Base-by-base conservation (phyloP, 345 rosid species). In the Theobroma cacao region DNA sequence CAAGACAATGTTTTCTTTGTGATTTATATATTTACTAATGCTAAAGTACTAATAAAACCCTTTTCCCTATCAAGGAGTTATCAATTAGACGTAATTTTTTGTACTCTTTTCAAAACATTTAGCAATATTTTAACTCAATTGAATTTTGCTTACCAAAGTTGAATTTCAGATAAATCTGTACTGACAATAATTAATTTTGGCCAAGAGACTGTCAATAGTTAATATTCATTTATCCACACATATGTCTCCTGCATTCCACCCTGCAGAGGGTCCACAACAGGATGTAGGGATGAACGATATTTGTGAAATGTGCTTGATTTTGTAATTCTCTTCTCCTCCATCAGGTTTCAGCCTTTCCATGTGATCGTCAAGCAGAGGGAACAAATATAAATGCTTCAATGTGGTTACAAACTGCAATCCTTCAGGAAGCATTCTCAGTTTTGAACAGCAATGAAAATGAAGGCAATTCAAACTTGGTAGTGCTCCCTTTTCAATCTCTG, bases 401-500 rank as follows among this genome's bases (percentile, higher is more conserved):
- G 85, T 81, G 36, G 85, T 79, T 61, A 87, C 72, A 43, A 79
- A 80, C 78, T 87, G 87, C 78, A 87, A 68, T 34, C 85, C 88
- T 70, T 87, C 90, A 13, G 86, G 85, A 52, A 83, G 86, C 84
- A 79, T 83, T 78, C 78, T 79, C 58, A 80, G 77, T 15, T 48
- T 7, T 61, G 20, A 64, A 75, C 88, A 87, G 73, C 76, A 77
- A 47, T 80, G 90, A 33, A 83, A 28, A 55, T 71, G 81, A 75
- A 87, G 86, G 43, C 63, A 75, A 26, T 72, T 67, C 74, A 87
- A 77, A 67, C 82, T 79, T 28, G 85, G 86, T 28, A 83, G 72
- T 40, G 85, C 88, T 83, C 84, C 88, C 31, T 85, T 82, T 80
- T 85, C 84, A 64, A 85, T 58, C 73, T 87, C 86, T 58, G 81